phyloP scores from a whole-genome alignment of 176 grass and related monocot genomes.

The Avena sativa region DNA sequence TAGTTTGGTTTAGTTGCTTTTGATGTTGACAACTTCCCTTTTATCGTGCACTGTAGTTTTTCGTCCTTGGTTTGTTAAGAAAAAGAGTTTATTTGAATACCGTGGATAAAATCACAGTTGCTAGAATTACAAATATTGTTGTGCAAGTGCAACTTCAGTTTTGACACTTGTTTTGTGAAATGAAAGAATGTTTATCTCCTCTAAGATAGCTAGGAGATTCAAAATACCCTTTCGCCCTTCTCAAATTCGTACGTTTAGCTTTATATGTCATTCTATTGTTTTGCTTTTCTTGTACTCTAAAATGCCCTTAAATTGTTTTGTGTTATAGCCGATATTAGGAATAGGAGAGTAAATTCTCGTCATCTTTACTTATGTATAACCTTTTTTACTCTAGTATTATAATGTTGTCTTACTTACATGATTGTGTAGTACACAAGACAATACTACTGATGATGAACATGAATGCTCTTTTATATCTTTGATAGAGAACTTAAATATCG shows the following conservation, averaged over 20 bases:
- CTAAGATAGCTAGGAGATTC: too few species aligned
- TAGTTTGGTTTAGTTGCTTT: background rate
- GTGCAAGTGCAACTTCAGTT: background rate
- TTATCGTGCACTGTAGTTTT: background rate
- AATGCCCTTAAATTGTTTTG: too few species aligned
- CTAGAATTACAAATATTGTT: background rate
- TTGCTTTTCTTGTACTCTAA: background rate
- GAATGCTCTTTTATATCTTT: background rate
- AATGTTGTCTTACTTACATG: background rate
- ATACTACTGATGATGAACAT: background rate
- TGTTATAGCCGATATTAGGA: too few species aligned
- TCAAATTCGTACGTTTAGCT: background rate
- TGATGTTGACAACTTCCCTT: background rate
- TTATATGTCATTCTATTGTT: background rate
- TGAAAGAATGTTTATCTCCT: background rate
- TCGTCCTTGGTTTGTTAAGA: background rate
- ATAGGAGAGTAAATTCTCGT: background rate
- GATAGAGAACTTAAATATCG: slow-evolving; percentile 10
- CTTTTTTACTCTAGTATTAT: too few species aligned
- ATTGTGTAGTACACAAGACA: background rate
- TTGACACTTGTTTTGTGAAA: too few species aligned
- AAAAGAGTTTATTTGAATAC: background rate
- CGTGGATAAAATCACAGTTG: background rate
- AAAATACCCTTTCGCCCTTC: background rate
- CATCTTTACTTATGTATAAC: background rate